Conservation (phyloP, 148 eudicot genomes). For the Chenopodium quinoa region DNA sequence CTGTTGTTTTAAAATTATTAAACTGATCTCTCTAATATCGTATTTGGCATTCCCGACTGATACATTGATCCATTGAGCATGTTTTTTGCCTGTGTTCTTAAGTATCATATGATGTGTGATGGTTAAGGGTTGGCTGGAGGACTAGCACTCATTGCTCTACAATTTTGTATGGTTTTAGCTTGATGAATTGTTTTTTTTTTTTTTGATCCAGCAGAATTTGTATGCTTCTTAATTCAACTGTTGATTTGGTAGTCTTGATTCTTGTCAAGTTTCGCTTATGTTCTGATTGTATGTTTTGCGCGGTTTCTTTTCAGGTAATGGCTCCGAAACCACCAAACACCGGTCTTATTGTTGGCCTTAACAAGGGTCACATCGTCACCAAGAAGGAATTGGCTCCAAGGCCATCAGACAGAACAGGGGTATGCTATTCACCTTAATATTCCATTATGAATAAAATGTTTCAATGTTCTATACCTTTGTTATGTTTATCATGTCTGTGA, state of each 20-base stretch:
- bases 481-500: neutral
- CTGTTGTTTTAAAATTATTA: too few relatives aligned
- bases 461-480: neutral
- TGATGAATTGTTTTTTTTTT: too few relatives aligned
- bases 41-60: too few relatives aligned
- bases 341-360: constrained; percentile 45
- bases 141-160: neutral
- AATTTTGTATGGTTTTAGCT: too few relatives aligned
- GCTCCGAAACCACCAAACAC: constrained; percentile 42
- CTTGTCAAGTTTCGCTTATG: too few relatives aligned
- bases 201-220: too few relatives aligned
- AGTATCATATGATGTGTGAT: neutral
- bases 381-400: constrained; percentile 41
- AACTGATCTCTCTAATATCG: too few relatives aligned
- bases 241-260: too few relatives aligned
- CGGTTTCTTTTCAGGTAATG: constrained; percentile 27
- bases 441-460: too few relatives aligned
- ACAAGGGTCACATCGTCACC: constrained; percentile 46
- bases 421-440: neutral
- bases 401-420: constrained; percentile 50
- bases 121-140: too few relatives aligned
- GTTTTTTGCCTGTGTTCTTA: neutral
- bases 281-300: neutral
- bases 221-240: too few relatives aligned
- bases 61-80: neutral